Conservation (phyloP, 2,329 filamentous ascomycete species). For the Colletotrichum sp. region DNA sequence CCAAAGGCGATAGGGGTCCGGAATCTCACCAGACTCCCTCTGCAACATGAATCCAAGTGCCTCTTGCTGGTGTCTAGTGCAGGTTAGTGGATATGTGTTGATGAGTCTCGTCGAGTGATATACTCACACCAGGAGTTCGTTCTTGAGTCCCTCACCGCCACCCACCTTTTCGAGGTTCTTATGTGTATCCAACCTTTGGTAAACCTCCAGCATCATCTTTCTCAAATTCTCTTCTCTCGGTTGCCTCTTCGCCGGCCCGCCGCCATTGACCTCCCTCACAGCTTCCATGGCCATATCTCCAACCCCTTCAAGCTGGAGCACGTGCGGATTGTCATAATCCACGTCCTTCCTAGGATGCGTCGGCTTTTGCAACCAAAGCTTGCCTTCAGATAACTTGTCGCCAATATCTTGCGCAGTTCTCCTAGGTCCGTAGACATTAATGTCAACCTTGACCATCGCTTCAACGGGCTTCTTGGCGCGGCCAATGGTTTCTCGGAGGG, state of each 20-base stretch:
- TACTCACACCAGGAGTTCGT: constrained; percentile 28
- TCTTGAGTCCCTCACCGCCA: constrained; percentile 27
- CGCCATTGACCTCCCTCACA: not conserved
- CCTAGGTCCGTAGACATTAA: constrained; percentile 41
- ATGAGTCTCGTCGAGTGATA: accelerated
- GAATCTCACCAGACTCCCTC: constrained; percentile 39
- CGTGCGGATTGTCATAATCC: constrained; percentile 36
- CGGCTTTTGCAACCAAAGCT: constrained; percentile 40
- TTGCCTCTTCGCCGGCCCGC: not conserved
- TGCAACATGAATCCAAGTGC: constrained; percentile 42
- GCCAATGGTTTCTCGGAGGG: constrained; percentile 28
- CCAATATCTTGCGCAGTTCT: constrained; percentile 27
- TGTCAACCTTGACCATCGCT: constrained; percentile 34
- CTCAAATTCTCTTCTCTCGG: constrained; percentile 1
- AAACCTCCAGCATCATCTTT: constrained; percentile 21
- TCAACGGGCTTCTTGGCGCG: constrained; percentile 29
- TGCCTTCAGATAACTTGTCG: constrained; percentile 28
- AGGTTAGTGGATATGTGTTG: not conserved
- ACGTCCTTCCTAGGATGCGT: constrained; percentile 23
- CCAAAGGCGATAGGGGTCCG: constrained; percentile 36
- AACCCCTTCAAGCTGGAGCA: constrained; percentile 27
- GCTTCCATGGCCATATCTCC: not conserved
- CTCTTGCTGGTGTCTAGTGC: constrained; percentile 39
- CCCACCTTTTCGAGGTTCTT: constrained; percentile 18
- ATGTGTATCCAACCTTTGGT: not conserved